Percentiles rank a stretch among this genome's conserved stretches.
Evolutionary conservation across 352 stramenopile species (phyloP).

Genomic region (Globisporangium middletonii): DNA sequence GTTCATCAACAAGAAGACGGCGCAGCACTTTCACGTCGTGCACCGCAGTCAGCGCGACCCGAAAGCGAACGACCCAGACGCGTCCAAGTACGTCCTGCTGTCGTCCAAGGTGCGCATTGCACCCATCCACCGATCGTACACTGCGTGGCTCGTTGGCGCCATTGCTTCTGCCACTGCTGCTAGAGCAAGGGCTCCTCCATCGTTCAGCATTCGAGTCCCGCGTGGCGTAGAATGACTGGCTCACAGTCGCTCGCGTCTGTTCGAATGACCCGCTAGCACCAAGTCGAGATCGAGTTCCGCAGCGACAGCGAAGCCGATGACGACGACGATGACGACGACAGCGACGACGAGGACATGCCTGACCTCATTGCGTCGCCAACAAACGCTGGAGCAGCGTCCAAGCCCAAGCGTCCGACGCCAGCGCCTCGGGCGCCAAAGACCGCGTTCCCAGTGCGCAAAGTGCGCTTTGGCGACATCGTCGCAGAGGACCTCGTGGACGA

Average conservation of each 20-base stretch:
- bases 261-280: constrained; percentile 15
- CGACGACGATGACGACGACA: constrained; percentile 26
- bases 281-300: constrained; percentile 59
- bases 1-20: constrained; percentile 85
- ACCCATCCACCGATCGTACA: not conserved
- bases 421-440: constrained; percentile 4
- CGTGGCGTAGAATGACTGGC: not conserved
- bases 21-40: constrained; percentile 85
- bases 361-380: constrained; percentile 34
- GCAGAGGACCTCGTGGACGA: constrained; percentile 80
- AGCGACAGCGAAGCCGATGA: constrained; percentile 43
- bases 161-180: not conserved
- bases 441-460: constrained; percentile 49
- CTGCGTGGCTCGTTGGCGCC: not conserved
- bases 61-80: constrained; percentile 69
- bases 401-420: not conserved
- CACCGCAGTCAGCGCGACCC: constrained; percentile 82
- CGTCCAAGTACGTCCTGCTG: constrained; percentile 81
- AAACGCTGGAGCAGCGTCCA: constrained; percentile 3
- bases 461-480: constrained; percentile 57
- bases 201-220: too few species aligned
- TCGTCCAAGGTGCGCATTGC: constrained; percentile 31
- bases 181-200: not conserved
- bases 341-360: constrained; percentile 43
- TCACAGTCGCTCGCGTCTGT: not conserved